Evolutionary conservation across 495 filamentous ascomycete genomes (phyloP).

Genomic region (Parathielavia appendiculata): DNA sequence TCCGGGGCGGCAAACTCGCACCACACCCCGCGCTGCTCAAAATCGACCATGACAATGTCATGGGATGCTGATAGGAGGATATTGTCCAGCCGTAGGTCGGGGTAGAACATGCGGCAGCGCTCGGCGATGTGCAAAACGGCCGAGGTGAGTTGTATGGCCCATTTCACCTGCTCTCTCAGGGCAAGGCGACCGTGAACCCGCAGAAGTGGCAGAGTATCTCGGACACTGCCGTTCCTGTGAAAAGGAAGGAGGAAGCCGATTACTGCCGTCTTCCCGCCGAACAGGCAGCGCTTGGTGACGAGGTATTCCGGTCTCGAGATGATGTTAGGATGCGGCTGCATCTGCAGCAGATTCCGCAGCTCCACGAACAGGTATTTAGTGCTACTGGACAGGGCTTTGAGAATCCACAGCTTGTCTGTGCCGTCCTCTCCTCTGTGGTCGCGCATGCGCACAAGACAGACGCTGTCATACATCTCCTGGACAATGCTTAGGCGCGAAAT

Average conservation of each 20-base stretch:
- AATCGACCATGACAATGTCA: conserved; percentile 47
- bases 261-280: conserved; percentile 43
- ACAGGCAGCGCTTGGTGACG: conserved; percentile 42
- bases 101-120: conserved; percentile 41
- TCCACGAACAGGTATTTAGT: conserved; percentile 48
- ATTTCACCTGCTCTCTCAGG: conserved; percentile 36
- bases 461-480: conserved; percentile 43
- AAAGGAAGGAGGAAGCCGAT: conserved; percentile 44
- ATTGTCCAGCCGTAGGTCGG: conserved; percentile 48
- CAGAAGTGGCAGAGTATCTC: conserved; percentile 40
- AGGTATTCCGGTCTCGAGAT: conserved; percentile 40
- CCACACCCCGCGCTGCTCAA: conserved; percentile 50
- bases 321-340: conserved; percentile 41
- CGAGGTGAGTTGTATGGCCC: conserved; percentile 41
- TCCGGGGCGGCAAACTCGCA: conserved; percentile 48
- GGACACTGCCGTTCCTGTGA: conserved; percentile 39
- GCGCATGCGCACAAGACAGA: conserved; percentile 39
- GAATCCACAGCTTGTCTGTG: conserved; percentile 34
- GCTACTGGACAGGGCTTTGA: conserved; percentile 47
- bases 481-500: conserved; percentile 38
- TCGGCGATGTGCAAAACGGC: conserved; percentile 38
- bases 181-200: conserved; percentile 36
- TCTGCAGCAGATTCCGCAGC: conserved; percentile 40
- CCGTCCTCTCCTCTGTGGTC: background rate
- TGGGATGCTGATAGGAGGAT: conserved; percentile 38